Conservation (phyloP, 1,139 yeast species). For the Yamadazyma kanchanaburiensis region DNA sequence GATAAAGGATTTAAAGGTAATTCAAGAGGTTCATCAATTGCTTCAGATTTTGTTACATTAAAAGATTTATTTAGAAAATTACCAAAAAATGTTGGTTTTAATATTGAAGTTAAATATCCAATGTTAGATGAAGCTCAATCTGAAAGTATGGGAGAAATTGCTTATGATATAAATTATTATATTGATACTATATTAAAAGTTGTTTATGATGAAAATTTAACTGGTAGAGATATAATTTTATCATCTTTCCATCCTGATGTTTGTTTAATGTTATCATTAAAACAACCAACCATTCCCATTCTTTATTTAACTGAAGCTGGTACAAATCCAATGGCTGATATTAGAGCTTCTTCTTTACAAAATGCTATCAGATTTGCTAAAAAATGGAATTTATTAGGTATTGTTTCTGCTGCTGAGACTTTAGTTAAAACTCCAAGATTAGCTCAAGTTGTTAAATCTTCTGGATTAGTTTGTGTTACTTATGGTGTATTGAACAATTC, state of each 20-base stretch:
- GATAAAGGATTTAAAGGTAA: slow-evolving; percentile 88
- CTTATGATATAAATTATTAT: slow-evolving; percentile 81
- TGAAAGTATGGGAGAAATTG: slow-evolving; percentile 85
- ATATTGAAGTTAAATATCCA: slow-evolving; percentile 93
- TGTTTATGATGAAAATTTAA: slow-evolving; percentile 71
- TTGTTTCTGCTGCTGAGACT: slow-evolving; percentile 87
- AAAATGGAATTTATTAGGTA: slow-evolving; percentile 89
- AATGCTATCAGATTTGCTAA: slow-evolving; percentile 89
- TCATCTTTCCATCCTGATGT: slow-evolving; percentile 95
- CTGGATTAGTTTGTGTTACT: slow-evolving; percentile 91
- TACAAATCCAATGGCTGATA: slow-evolving; percentile 78
- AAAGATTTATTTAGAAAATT: slow-evolving; percentile 79
- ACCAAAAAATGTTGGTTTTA: slow-evolving; percentile 85
- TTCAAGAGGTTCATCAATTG: slow-evolving; percentile 83
- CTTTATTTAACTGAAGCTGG: slow-evolving; percentile 89
- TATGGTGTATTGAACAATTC: slow-evolving; percentile 85
- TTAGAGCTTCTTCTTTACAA: slow-evolving; percentile 83
- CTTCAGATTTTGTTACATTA: slow-evolving; percentile 87
- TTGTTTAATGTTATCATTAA: slow-evolving; percentile 78
- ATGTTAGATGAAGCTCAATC: slow-evolving; percentile 90
- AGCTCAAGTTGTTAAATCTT: slow-evolving; percentile 82
- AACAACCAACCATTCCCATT: slow-evolving; percentile 91
- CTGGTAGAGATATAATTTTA: slow-evolving; percentile 83
- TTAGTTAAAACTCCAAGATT: slow-evolving; percentile 84
- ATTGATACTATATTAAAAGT: slow-evolving; percentile 79